These are phyloP conservation scores for Malassezia psittaci DNA, from an alignment of 1,284 basidiomycete genomes.

Conservation along the genomic window DNA sequence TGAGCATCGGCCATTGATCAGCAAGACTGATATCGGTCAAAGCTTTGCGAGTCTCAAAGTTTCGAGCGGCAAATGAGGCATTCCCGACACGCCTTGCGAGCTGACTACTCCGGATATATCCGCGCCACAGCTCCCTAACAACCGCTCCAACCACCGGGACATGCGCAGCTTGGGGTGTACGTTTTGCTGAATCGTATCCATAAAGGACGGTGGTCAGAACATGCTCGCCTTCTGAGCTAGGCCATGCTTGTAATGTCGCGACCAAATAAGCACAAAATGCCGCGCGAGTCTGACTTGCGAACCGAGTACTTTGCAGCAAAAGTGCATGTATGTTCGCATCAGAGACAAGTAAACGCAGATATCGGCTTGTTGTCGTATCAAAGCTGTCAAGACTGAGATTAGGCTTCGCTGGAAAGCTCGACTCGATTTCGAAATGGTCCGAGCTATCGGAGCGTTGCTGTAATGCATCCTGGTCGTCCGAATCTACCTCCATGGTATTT, in stretches of 20 bases:
- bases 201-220: constrained; percentile 26
- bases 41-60: constrained; percentile 17
- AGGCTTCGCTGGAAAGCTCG: neutral
- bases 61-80: constrained; percentile 17
- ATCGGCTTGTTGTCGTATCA: constrained; percentile 22
- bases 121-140: constrained; percentile 43
- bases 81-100: constrained; percentile 26
- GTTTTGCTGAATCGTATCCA: constrained; percentile 3
- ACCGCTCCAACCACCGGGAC: constrained; percentile 18
- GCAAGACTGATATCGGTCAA: constrained; percentile 5
- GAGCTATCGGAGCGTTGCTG: neutral
- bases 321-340: constrained; percentile 28
- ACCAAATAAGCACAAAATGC: constrained; percentile 35
- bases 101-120: constrained; percentile 30
- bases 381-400: neutral
- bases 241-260: constrained; percentile 34
- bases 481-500: neutral
- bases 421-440: neutral
- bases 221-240: constrained; percentile 19
- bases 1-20: constrained; percentile 54
- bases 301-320: constrained; percentile 28
- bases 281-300: constrained; percentile 26
- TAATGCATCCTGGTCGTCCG: neutral
- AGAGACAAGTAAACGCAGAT: constrained; percentile 26
- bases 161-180: neutral